Base-by-base conservation (phyloP, 768 basidiomycete species). In the Glaciozyma martinii region DNA sequence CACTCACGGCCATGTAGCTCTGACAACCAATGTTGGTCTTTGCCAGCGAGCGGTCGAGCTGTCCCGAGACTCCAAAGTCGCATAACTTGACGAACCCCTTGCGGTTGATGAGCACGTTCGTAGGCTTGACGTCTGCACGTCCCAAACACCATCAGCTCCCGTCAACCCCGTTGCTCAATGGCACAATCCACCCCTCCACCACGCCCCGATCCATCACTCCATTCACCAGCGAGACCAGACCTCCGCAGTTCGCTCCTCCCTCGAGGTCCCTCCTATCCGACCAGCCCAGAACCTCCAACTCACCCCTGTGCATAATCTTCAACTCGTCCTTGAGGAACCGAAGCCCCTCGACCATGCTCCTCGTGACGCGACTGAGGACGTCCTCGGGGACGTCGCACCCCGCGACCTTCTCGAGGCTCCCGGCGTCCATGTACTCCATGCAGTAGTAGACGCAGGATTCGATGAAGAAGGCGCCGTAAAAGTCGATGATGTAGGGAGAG, bases 361-460 rank as follows among this genome's bases (percentile, higher is more conserved):
- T 81, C 2, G 90, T 86, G 60, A 98, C 88, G 56, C 88, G 82
- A 18, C 85, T 85, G 29, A 99, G 79, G 15, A 94, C 90, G 44
- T 84, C 80, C 74, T 99, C 95, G 1, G 81, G 80, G 3, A 86
- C 80, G 47, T 86, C 83, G 46, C 78, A 78, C 40, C 80, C 76
- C 68, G 81, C 78, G 32, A 98, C 81, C 69, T 86, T 89, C 76
- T 97, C 95, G 55, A 99, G 82, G 47, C 86, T 88, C n/a, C 93
- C 92, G 16, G 92, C 93, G 75, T 99, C 94, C 95, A 99, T 99
- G 78, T 86, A 90, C 80, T 99, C 95, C 93, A 98, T 98, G 78
- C 71, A 98, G 76, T 95, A 97, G 78, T 99, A 97, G 29, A 99
- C 95, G 76, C 94, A 99, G n/a, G 90, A 90, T 75, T 99, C 95